These are phyloP conservation scores for Colletotrichum sp. DNA, from an alignment of 2,329 filamentous ascomycete species.

Conservation along the genomic window DNA sequence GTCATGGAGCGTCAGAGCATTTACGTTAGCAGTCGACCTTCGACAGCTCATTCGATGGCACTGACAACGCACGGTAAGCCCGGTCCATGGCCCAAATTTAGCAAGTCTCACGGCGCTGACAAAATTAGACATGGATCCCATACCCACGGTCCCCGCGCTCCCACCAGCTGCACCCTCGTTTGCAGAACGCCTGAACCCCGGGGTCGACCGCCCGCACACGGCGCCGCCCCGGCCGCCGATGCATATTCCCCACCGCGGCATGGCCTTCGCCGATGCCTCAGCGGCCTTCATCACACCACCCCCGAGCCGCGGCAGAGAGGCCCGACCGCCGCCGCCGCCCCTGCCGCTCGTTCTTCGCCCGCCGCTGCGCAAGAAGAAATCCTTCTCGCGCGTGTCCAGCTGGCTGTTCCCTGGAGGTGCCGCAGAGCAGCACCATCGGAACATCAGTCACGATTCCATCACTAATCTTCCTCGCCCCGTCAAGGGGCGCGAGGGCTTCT, in stretches of 20 bases:
- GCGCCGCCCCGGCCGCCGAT: constrained; percentile 38
- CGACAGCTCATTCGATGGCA: constrained; percentile 50
- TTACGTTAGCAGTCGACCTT: constrained; percentile 56
- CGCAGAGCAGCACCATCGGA: constrained; percentile 36
- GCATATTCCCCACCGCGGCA: constrained; percentile 34
- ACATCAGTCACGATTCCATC: constrained; percentile 52
- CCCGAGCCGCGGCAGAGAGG: constrained; percentile 30
- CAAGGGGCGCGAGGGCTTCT: constrained; percentile 59
- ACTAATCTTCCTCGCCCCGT: constrained; percentile 61
- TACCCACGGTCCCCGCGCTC: constrained; percentile 62
- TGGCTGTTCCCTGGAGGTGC: constrained; percentile 57
- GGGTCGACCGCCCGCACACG: constrained; percentile 37
- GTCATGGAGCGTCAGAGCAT: constrained; percentile 65
- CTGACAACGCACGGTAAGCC: constrained; percentile 15
- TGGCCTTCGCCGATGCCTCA: constrained; percentile 33
- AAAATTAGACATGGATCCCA: constrained; percentile 49
- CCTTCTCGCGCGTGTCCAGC: constrained; percentile 64
- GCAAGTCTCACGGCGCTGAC: constrained; percentile 11
- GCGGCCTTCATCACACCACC: constrained; percentile 33
- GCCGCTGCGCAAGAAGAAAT: constrained; percentile 69
- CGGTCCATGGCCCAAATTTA: background rate
- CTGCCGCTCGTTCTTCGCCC: constrained; percentile 64
- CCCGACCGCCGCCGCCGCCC: constrained; percentile 55
- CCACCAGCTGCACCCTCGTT: constrained; percentile 64
- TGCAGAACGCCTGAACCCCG: constrained; percentile 57